These are phyloP conservation scores for Pythium pectinolyticum DNA, from an alignment of 352 stramenopile genomes.

Conservation along the genomic window DNA sequence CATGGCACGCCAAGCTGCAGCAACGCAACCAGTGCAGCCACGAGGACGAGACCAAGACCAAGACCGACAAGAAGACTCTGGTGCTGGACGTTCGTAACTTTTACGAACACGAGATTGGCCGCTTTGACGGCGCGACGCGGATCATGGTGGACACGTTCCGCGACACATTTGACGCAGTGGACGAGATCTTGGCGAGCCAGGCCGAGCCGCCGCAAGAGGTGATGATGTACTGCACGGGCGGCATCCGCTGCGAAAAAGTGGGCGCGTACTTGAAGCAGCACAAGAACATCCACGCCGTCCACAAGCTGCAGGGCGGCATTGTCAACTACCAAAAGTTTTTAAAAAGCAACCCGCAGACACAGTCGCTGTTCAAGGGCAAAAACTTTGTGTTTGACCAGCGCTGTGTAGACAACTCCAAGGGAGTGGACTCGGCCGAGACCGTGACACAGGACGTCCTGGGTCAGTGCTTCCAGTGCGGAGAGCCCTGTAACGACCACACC, in stretches of 20 bases:
- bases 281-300: constrained; percentile 52
- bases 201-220: constrained; percentile 41
- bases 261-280: constrained; percentile 62
- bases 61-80: constrained; percentile 28
- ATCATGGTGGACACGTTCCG: constrained; percentile 68
- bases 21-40: constrained; percentile 23
- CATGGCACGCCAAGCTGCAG: constrained; percentile 46
- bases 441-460: constrained; percentile 67
- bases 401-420: constrained; percentile 34
- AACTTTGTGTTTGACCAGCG: constrained; percentile 84
- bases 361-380: constrained; percentile 47
- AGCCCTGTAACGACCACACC: constrained; percentile 46
- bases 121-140: constrained; percentile 47
- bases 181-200: constrained; percentile 36
- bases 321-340: constrained; percentile 62
- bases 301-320: constrained; percentile 61
- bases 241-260: constrained; percentile 67
- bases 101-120: constrained; percentile 58
- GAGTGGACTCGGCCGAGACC: constrained; percentile 38
- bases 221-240: constrained; percentile 70
- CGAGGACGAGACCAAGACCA: constrained; percentile 11
- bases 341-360: constrained; percentile 35
- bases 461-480: constrained; percentile 59
- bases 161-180: constrained; percentile 54
- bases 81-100: constrained; percentile 56